Evolutionary conservation across 1,284 basidiomycete species (phyloP), one percentile per base, ranked within the genome.

Genomic region (Fomitiporia mediterranea): DNA sequence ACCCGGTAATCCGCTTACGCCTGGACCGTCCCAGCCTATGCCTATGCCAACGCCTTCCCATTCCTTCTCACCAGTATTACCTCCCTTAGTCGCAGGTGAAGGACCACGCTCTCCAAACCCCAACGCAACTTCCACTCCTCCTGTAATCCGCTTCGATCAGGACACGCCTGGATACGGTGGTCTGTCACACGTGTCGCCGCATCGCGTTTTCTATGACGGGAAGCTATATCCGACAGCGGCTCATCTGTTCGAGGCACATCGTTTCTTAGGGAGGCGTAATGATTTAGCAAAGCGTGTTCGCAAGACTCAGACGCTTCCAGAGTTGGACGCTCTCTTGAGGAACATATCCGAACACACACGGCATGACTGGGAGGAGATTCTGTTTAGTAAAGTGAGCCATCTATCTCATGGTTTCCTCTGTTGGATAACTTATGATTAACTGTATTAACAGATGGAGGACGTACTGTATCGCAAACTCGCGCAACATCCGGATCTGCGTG

Each of bases 201-300:
- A 84, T 61, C 69, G 69, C 2, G 75, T 89, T 19, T 60, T 79
- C 48, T 82, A 79, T 64, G 64, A 72, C 43, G 72, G 77, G 32
- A 72, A 72, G 51, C 68, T 69, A 40, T 89, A 82, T 60, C 82
- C 84, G 4, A 83, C 79, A 2, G 86, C 82, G 2, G 67, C 80
- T 59, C 86, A 89, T 63, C 71, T 89, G 13, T 74, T 81, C 40
- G 84, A 89, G 67, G 84, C 85, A 7, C 69, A 84, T 60, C 85
- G 85, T 65, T 89, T 83, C 64, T 62, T 81, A 51, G 70, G 71
- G 0, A 66, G 70, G 32, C 68, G 70, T 4, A 74, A 77, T 0
- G 76, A 79, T 1, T 61, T 84, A 23, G 80, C 81, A 3, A 78
- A 83, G 53, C 61, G 62, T 27, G 81, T 89, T 57, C 71, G 83